These are phyloP conservation scores for Dryas integrifolia DNA, from an alignment of 331 rosid species.

Conservation along the genomic window DNA sequence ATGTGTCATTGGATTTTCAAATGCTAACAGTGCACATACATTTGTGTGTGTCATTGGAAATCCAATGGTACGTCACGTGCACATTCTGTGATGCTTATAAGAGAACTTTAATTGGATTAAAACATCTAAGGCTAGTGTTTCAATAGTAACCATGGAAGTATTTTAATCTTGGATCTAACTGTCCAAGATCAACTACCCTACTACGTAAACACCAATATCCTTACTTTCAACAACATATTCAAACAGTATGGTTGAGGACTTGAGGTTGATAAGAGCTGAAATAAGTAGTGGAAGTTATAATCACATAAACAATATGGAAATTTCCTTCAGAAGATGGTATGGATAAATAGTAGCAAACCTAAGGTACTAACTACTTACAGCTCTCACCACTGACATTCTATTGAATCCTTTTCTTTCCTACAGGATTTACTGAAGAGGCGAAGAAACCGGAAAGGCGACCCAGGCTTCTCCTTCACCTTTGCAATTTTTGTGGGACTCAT, in stretches of 20 bases:
- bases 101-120: background rate
- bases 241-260: background rate
- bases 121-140: background rate
- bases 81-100: no score
- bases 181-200: background rate
- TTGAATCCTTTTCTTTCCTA: background rate
- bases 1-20: no score
- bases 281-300: background rate
- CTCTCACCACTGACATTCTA: background rate
- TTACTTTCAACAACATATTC: background rate
- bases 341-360: background rate
- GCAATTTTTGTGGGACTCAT: conserved; percentile 74
- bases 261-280: background rate
- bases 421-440: conserved; percentile 73
- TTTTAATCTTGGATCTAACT: background rate
- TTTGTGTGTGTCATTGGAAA: no score
- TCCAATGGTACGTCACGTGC: no score
- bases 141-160: background rate
- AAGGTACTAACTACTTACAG: background rate
- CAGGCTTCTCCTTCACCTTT: conserved; percentile 68
- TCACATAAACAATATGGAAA: background rate
- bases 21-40: no score
- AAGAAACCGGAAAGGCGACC: conserved; percentile 50
- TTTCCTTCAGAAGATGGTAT: background rate
- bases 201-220: no score